phyloP scores from a whole-genome alignment of 148 eudicot species.

The Hydrangea macrophylla region DNA sequence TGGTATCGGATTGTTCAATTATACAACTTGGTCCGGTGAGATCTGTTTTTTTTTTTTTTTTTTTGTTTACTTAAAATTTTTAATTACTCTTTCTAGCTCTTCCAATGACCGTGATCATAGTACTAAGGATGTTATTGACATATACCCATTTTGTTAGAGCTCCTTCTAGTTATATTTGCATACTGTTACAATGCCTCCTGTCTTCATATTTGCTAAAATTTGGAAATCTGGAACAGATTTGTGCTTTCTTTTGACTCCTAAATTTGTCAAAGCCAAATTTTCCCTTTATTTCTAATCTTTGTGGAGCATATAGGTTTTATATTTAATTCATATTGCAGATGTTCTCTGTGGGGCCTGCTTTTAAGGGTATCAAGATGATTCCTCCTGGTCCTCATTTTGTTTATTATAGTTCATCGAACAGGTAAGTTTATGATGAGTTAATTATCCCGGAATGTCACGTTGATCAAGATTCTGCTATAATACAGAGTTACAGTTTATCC shows the following conservation, averaged over 20 bases:
- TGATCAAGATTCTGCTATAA: too few species aligned
- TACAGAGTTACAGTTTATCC: too few species aligned
- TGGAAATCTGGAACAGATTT: neutral
- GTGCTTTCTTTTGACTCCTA: neutral
- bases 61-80: neutral
- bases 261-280: too few species aligned
- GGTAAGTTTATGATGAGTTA: too few species aligned
- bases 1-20: too few species aligned
- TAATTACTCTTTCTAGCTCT: too few species aligned
- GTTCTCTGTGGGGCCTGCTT: constrained; percentile 71
- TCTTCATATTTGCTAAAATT: too few species aligned
- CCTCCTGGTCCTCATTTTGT: constrained; percentile 92
- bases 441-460: too few species aligned
- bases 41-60: neutral
- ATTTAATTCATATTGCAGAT: constrained; percentile 42
- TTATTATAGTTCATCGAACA: constrained; percentile 70
- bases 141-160: neutral
- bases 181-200: too few species aligned
- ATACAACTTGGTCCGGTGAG: too few species aligned
- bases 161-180: neutral
- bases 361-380: constrained; percentile 94
- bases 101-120: too few species aligned
- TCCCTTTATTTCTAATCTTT: constrained; percentile 3
- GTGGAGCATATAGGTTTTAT: neutral
- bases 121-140: neutral